Evolutionary conservation across 1,284 basidiomycete genomes (phyloP).

Genomic region (Sphagnurus paluster): DNA sequence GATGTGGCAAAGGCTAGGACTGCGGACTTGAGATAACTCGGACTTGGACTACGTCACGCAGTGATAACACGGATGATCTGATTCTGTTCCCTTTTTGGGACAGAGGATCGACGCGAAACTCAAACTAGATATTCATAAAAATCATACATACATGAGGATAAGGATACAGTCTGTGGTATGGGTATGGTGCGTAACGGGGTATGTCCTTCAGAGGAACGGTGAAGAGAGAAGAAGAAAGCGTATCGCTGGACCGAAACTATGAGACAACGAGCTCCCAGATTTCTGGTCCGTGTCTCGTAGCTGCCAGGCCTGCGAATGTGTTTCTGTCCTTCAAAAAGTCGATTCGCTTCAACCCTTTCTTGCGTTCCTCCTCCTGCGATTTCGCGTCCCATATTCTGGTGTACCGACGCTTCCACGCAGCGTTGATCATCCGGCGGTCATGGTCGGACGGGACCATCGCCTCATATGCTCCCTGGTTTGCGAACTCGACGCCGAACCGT

Average conservation of each 20-base stretch:
- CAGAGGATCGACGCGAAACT: neutral
- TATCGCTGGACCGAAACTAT: conserved; percentile 9
- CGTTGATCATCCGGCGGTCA: conserved; percentile 19
- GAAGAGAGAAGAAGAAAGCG: neutral
- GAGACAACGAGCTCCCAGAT: conserved; percentile 28
- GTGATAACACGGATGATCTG: conserved; percentile 14
- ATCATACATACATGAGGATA: conserved; percentile 1
- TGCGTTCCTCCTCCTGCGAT: conserved; percentile 23
- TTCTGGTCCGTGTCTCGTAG: conserved; percentile 19
- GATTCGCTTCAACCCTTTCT: conserved; percentile 30
- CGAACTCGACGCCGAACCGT: conserved; percentile 24
- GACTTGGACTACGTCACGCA: conserved; percentile 15
- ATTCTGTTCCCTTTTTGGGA: conserved; percentile 8
- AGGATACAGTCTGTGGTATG: conserved; percentile 10
- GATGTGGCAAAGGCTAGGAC: conserved; percentile 7
- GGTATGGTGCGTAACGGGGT: conserved; percentile 14
- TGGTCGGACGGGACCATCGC: conserved; percentile 23
- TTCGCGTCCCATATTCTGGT: conserved; percentile 18
- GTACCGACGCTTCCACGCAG: conserved; percentile 30
- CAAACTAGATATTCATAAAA: conserved; percentile 8
- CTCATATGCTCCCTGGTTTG: too few species aligned
- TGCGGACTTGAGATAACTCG: conserved; percentile 6
- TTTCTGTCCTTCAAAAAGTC: conserved; percentile 30
- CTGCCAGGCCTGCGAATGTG: conserved; percentile 29
- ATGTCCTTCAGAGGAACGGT: conserved; percentile 1